Base-by-base conservation (phyloP, 1,139 yeast species). In the Taphrina confusa region DNA sequence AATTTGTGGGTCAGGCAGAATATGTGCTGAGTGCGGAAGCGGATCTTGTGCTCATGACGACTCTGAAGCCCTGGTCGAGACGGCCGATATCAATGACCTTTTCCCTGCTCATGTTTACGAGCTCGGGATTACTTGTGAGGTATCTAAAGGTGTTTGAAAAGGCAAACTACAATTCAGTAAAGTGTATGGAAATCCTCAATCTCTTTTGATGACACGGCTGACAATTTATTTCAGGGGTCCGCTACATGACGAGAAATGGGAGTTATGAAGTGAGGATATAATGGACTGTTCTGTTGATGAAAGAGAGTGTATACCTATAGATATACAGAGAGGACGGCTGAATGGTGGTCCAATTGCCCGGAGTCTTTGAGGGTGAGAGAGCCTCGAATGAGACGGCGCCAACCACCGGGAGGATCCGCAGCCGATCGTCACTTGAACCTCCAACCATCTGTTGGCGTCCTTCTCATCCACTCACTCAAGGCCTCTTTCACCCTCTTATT, bases 71-170 rank as follows among this genome's bases (percentile, higher is more conserved):
- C 37, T 85, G 92, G 91, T 73, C 84, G 5, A 79, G 83, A 65
- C 95, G 96, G 2, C 95, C 96, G 2, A 84, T 91, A 40, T 78
- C 85, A 9, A 72, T 89, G 68, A 80, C 80, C 61, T 91, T 91
- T 71, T 76, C 78, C 34, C 74, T 91, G 58, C 80, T 85, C 64
- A 87, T 86, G 90, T 86, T 83, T 69, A 84, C 92, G 27, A 78
- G 87, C 66, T 84, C 94, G 11, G 95, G 96, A 0, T 75, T 87
- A 55, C 80, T 82, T 28, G 92, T 91, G 49, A 80, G 87, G 65
- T 87, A 81, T 70, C 76, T 91, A 67, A 82, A 82, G 70, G 85
- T 91, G 1, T 77, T 76, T 34, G 96, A 88, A 68, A 80, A 78
- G 67, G 67, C 80, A 8, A 82, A 82, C 63, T 86, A 87, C 73